Percentiles rank a stretch among this genome's conserved stretches.
phyloP scores from a whole-genome alignment of 192 early-diverging fungal species.

The Coemansia reversa region DNA sequence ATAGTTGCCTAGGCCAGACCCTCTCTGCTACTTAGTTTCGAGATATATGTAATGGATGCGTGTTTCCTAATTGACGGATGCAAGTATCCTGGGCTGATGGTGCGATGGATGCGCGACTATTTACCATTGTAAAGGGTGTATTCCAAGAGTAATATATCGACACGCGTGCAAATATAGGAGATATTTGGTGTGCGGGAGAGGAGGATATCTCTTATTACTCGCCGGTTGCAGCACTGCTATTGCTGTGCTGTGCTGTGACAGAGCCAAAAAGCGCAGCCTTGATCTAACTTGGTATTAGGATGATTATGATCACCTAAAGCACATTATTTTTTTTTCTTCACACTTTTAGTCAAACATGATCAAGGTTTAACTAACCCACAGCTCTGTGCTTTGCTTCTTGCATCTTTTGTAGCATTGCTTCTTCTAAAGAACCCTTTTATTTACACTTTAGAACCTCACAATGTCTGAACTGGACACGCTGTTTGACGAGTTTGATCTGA shows the following conservation, averaged over 20 bases:
- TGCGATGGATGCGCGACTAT: constrained; percentile 11
- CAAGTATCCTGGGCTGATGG: constrained; percentile 5
- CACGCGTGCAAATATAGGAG: constrained; percentile 42
- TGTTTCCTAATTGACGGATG: constrained; percentile 21
- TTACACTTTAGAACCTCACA: not conserved
- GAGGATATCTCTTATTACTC: not conserved
- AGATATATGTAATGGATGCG: constrained; percentile 13
- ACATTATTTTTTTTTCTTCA: constrained; percentile 1
- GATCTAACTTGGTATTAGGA: not conserved
- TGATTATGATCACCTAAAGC: constrained; percentile 1
- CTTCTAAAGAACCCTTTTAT: not conserved
- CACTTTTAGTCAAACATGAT: not conserved
- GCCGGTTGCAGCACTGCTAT: not conserved
- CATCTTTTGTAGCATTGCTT: not conserved
- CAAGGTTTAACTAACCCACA: not conserved
- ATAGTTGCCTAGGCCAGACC: too few species aligned
- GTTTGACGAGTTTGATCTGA: constrained; percentile 80
- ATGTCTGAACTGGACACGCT: constrained; percentile 73
- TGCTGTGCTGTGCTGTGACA: not conserved
- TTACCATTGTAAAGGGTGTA: constrained; percentile 37
- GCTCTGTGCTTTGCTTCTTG: not conserved
- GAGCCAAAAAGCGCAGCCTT: not conserved
- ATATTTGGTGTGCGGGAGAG: constrained; percentile 31
- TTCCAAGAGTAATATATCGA: constrained; percentile 18
- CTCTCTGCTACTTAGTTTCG: not conserved